Conservation (phyloP, 2,329 filamentous ascomycete species). For the Fusarium coicis region DNA sequence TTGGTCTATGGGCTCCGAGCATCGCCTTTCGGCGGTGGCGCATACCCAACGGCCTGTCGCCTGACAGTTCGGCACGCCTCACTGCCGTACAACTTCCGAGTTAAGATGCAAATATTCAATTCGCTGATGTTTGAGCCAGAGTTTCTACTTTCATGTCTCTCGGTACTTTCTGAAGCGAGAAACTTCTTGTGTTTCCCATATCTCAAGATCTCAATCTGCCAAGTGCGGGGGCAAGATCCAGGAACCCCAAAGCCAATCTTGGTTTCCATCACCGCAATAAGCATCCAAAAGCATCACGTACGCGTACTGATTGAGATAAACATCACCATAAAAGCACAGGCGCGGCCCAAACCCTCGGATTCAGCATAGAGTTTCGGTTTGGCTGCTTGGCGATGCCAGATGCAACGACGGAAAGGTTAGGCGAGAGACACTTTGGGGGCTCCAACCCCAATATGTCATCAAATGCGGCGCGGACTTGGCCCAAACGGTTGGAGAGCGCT, state of each 20-base stretch:
- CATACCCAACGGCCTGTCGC: too few species aligned
- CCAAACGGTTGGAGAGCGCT: constrained; percentile 6
- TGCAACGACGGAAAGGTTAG: neutral
- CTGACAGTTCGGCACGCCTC: too few species aligned
- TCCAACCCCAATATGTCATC: constrained; percentile 13
- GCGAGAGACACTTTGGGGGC: constrained; percentile 10
- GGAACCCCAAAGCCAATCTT: neutral
- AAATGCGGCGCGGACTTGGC: neutral
- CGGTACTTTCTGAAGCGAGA: neutral
- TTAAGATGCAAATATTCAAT: rapidly evolving
- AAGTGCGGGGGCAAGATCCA: neutral
- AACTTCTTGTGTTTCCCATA: rapidly evolving
- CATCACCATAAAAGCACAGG: neutral
- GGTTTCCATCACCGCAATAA: neutral
- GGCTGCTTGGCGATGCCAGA: neutral
- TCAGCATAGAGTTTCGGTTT: neutral
- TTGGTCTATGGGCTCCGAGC: neutral
- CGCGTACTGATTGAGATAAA: neutral
- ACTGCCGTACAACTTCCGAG: neutral
- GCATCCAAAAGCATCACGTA: neutral
- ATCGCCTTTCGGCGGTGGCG: neutral
- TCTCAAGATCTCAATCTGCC: neutral
- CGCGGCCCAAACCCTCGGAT: neutral
- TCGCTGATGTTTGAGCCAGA: too few species aligned
- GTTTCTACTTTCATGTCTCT: neutral